phyloP scores from a whole-genome alignment of 352 stramenopile species.

The Globisporangium cederbergense region DNA sequence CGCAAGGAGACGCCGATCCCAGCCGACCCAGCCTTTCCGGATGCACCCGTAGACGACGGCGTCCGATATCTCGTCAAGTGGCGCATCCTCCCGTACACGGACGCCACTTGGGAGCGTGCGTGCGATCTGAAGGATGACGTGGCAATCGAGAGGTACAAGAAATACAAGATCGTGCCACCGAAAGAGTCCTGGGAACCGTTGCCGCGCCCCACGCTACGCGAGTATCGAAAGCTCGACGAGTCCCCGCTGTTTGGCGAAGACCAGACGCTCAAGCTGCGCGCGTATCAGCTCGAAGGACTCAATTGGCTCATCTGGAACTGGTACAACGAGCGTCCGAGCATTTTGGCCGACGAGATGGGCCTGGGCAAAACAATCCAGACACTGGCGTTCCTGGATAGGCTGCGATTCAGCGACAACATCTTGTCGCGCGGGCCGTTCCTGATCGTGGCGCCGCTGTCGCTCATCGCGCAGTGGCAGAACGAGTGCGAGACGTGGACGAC shows the following conservation, averaged over 20 bases:
- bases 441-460: constrained; percentile 97
- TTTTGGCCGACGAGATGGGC: constrained; percentile 90
- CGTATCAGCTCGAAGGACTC: constrained; percentile 85
- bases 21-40: constrained; percentile 44
- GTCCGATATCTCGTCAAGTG: constrained; percentile 87
- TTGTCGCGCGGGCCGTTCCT: constrained; percentile 94
- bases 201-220: constrained; percentile 66
- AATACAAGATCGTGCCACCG: constrained; percentile 49
- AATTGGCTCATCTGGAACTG: constrained; percentile 91
- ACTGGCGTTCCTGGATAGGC: constrained; percentile 92
- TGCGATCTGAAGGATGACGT: constrained; percentile 86
- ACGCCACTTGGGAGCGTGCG: constrained; percentile 85
- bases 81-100: constrained; percentile 81
- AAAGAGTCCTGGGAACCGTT: constrained; percentile 54
- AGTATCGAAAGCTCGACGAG: constrained; percentile 85
- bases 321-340: constrained; percentile 87
- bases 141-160: constrained; percentile 73
- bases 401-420: constrained; percentile 89
- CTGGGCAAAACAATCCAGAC: constrained; percentile 94
- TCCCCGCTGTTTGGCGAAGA: constrained; percentile 76
- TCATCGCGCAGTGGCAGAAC: constrained; percentile 99
- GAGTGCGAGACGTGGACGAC: constrained; percentile 98
- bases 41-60: constrained; percentile 82
- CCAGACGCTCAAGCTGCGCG: constrained; percentile 63
- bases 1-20: constrained; percentile 60